A percentile compares a stretch with the other conserved stretches of the same genome.
Conservation (phyloP, 2,329 filamentous ascomycete species). For the Periconia sp. region DNA sequence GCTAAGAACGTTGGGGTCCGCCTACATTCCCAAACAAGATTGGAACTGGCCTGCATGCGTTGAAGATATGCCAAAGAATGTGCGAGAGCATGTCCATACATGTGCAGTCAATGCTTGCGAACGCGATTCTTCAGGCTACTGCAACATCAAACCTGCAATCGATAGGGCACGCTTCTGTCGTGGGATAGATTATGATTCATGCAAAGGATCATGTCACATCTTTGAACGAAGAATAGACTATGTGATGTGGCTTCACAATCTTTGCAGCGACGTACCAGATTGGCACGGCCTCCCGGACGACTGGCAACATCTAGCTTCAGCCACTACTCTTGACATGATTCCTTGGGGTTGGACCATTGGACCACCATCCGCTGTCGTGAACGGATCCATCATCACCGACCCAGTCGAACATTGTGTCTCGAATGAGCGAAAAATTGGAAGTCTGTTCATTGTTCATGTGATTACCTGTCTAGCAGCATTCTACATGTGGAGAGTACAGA, state of each 20-base stretch:
- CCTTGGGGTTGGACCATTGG: constrained; percentile 34
- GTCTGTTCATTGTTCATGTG: constrained; percentile 23
- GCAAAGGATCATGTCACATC: constrained; percentile 28
- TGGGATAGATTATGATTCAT: constrained; percentile 28
- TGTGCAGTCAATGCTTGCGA: constrained; percentile 38
- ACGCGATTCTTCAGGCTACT: constrained; percentile 32
- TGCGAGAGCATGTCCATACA: constrained; percentile 19
- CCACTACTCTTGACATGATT: constrained; percentile 29
- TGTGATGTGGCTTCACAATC: constrained; percentile 33
- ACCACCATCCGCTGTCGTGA: constrained; percentile 9
- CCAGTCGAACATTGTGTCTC: constrained; percentile 18
- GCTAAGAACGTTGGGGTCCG: constrained; percentile 25
- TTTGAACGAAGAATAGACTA: constrained; percentile 37
- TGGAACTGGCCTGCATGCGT: constrained; percentile 31
- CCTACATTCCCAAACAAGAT: constrained; percentile 28
- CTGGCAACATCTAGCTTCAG: constrained; percentile 27
- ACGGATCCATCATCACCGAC: constrained; percentile 1
- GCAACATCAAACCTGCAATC: constrained; percentile 23
- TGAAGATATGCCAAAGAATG: constrained; percentile 21
- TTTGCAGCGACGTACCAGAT: constrained; percentile 28
- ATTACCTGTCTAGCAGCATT: constrained; percentile 18
- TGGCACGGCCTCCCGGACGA: constrained; percentile 36
- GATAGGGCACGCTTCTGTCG: constrained; percentile 35
- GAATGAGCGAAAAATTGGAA: constrained; percentile 25
- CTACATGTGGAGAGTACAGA: constrained; percentile 5